Evolutionary conservation across 257 asterid species (phyloP).

Genomic region (Primulina tabacum): DNA sequence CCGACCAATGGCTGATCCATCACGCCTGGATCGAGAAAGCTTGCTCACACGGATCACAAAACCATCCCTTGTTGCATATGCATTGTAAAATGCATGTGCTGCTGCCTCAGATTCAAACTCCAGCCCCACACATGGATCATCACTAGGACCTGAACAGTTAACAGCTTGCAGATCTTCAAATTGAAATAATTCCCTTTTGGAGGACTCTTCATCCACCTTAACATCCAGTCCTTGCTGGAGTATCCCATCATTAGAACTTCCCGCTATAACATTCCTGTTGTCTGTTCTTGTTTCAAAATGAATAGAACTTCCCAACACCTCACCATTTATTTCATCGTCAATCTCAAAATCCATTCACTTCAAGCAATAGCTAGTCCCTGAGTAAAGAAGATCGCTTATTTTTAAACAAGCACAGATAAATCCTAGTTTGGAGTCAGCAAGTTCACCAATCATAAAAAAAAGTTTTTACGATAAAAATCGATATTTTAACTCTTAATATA

Average conservation of each 20-base stretch:
- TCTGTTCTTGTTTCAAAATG: constrained; percentile 49
- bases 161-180: constrained; percentile 59
- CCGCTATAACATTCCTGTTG: constrained; percentile 47
- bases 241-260: constrained; percentile 56
- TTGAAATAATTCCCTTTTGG: constrained; percentile 51
- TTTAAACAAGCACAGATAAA: constrained; percentile 15
- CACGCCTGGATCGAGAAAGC: constrained; percentile 97
- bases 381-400: constrained; percentile 25
- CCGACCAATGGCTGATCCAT: constrained; percentile 96
- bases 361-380: constrained; percentile 25
- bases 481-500: neutral
- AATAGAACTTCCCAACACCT: constrained; percentile 66
- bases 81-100: constrained; percentile 88
- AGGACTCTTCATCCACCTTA: constrained; percentile 63
- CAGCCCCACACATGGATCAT: constrained; percentile 81
- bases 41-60: constrained; percentile 94
- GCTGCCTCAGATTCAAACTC: constrained; percentile 95
- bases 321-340: constrained; percentile 66
- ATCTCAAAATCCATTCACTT: constrained; percentile 77
- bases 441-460: constrained; percentile 20
- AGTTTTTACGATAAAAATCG: too few species aligned
- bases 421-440: constrained; percentile 8
- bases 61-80: constrained; percentile 83
- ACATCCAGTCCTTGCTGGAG: constrained; percentile 58
- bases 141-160: constrained; percentile 40